phyloP scores from a whole-genome alignment of 1,284 basidiomycete genomes.

The Clitocybe nebularis region DNA sequence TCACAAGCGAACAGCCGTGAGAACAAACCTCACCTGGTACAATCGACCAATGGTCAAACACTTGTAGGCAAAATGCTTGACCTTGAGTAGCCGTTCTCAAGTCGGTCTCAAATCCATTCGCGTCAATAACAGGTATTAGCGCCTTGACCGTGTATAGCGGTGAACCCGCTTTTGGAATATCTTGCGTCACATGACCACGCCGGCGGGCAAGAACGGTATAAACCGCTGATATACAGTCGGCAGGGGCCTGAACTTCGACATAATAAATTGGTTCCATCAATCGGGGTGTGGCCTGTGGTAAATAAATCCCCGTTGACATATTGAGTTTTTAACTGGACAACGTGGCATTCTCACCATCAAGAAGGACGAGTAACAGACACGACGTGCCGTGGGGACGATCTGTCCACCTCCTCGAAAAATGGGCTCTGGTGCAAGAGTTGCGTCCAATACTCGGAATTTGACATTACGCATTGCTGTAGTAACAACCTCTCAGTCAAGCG shows the following conservation, averaged over 20 bases:
- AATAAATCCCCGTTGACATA: constrained; percentile 8
- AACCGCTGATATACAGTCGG: constrained; percentile 97
- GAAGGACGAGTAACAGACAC: constrained; percentile 99
- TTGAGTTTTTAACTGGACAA: constrained; percentile 5
- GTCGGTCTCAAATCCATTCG: constrained; percentile 99
- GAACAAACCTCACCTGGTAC: constrained; percentile 71
- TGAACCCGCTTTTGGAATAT: constrained; percentile 95
- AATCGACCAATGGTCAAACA: constrained; percentile 98
- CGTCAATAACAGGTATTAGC: constrained; percentile 95
- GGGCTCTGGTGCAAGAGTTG: constrained; percentile 87
- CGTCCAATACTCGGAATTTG: constrained; percentile 94
- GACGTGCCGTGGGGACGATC: constrained; percentile 43
- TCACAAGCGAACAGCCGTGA: constrained; percentile 18
- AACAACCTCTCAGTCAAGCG: constrained; percentile 4
- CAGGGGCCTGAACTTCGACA: constrained; percentile 96
- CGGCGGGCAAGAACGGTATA: constrained; percentile 96
- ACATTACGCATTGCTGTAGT: constrained; percentile 91
- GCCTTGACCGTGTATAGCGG: constrained; percentile 98
- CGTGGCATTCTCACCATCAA: constrained; percentile 65
- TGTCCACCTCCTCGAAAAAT: constrained; percentile 98
- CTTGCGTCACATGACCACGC: constrained; percentile 96
- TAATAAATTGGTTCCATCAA: constrained; percentile 97
- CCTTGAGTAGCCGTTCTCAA: constrained; percentile 95
- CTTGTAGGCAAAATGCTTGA: constrained; percentile 94
- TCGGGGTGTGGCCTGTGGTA: constrained; percentile 77